Evolutionary conservation across 192 early-diverging fungal species (phyloP).

Genomic region (Radiomyces spectabilis): DNA sequence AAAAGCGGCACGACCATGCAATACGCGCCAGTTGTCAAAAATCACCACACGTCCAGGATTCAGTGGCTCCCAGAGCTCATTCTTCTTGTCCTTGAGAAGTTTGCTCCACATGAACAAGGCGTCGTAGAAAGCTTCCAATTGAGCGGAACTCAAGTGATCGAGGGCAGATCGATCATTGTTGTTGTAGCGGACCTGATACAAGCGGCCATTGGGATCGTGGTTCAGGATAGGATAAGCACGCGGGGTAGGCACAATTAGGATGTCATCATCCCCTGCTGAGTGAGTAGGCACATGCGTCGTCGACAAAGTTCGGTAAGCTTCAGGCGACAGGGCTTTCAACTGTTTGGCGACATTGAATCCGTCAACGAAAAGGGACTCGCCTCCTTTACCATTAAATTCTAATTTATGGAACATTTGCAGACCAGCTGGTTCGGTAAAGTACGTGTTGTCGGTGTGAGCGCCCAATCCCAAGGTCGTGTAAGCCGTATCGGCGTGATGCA

Average conservation of each 20-base stretch:
- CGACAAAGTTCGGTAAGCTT: conserved; percentile 57
- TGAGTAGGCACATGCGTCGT: conserved; percentile 56
- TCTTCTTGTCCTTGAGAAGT: conserved; percentile 42
- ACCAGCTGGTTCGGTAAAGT: conserved; percentile 80
- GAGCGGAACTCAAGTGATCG: conserved; percentile 28
- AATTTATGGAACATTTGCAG: conserved; percentile 79
- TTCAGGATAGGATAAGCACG: conserved; percentile 56
- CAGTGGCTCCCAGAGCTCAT: conserved; percentile 61
- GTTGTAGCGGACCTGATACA: conserved; percentile 75
- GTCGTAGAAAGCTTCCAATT: conserved; percentile 58
- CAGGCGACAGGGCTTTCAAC: conserved; percentile 45
- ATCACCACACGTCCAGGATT: conserved; percentile 63
- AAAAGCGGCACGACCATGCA: conserved; percentile 71
- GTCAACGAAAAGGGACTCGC: conserved; percentile 72
- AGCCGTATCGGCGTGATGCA: conserved; percentile 78
- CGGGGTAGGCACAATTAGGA: conserved; percentile 56
- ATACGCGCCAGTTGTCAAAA: conserved; percentile 77
- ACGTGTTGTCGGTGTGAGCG: conserved; percentile 81
- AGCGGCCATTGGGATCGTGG: conserved; percentile 43
- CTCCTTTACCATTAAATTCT: conserved; percentile 61
- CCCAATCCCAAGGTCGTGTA: conserved; percentile 66
- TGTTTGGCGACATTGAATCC: conserved; percentile 65
- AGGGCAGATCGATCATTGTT: conserved; percentile 74
- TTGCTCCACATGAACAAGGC: conserved; percentile 63
- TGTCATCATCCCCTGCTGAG: conserved; percentile 62